These are phyloP conservation scores for Pisolithus orientalis DNA, from an alignment of 768 basidiomycete genomes.

Conservation along the genomic window DNA sequence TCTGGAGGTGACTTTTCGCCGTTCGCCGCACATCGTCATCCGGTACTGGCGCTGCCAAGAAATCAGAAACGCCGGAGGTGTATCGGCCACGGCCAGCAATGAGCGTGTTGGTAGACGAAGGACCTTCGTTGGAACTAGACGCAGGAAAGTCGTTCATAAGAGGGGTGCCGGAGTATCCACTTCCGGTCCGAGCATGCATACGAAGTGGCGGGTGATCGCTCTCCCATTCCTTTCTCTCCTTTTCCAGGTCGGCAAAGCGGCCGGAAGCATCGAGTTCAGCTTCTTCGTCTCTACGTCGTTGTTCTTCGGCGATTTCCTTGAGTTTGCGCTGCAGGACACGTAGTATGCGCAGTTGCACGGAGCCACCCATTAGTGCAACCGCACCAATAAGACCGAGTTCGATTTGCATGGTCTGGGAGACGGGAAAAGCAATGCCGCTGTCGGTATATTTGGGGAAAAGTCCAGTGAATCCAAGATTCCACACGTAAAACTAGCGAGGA, in stretches of 20 bases:
- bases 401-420: slow-evolving; percentile 88
- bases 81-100: slow-evolving; percentile 50
- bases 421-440: slow-evolving; percentile 69
- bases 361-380: slow-evolving; percentile 77
- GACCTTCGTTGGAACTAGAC: slow-evolving; percentile 40
- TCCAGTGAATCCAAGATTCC: slow-evolving; percentile 82
- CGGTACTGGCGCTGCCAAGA: slow-evolving; percentile 54
- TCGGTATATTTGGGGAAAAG: slow-evolving; percentile 74
- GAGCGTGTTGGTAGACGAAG: slow-evolving; percentile 42
- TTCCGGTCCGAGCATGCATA: slow-evolving; percentile 58
- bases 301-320: slow-evolving; percentile 72
- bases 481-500: slow-evolving; percentile 76
- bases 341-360: slow-evolving; percentile 85
- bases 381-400: slow-evolving; percentile 87
- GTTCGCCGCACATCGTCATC: slow-evolving; percentile 57
- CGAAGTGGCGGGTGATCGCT: slow-evolving; percentile 64
- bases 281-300: slow-evolving; percentile 64
- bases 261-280: slow-evolving; percentile 71
- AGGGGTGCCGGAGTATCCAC: slow-evolving; percentile 55
- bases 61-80: slow-evolving; percentile 67
- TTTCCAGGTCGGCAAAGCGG: slow-evolving; percentile 54
- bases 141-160: slow-evolving; percentile 61
- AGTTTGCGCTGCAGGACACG: slow-evolving; percentile 74
- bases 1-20: slow-evolving; percentile 44
- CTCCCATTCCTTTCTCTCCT: slow-evolving; percentile 84